Percentiles rank a stretch among this genome's conserved stretches.
Conservation (phyloP, 352 stramenopile species). For the Phytophthora vignae region DNA sequence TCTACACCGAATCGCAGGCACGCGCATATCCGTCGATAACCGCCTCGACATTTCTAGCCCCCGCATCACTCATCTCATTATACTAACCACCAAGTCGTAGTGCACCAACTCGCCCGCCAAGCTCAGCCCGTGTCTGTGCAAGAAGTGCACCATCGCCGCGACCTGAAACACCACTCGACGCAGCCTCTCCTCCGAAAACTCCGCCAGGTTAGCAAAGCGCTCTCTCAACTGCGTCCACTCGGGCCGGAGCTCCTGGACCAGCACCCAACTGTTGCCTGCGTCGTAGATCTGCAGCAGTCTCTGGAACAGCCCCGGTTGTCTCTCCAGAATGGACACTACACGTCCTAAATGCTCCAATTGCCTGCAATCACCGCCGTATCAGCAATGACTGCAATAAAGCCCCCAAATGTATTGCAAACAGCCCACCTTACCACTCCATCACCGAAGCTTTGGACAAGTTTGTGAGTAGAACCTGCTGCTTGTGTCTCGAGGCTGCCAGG, state of each 20-base stretch:
- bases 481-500: slow-evolving; percentile 24
- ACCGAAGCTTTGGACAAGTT: slow-evolving; percentile 47
- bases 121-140: slow-evolving; percentile 62
- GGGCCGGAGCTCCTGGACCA: slow-evolving; percentile 56
- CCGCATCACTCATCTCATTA: not conserved
- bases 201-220: slow-evolving; percentile 22
- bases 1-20: slow-evolving; percentile 31
- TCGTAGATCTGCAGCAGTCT: slow-evolving; percentile 60
- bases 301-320: slow-evolving; percentile 51
- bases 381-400: not conserved
- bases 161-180: slow-evolving; percentile 61
- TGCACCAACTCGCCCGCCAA: slow-evolving; percentile 57
- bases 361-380: slow-evolving; percentile 12
- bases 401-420: slow-evolving; percentile 1
- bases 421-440: slow-evolving; percentile 41
- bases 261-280: slow-evolving; percentile 57
- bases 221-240: slow-evolving; percentile 44
- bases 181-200: slow-evolving; percentile 56
- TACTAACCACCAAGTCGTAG: slow-evolving; percentile 59
- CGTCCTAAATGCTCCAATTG: slow-evolving; percentile 59
- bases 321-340: slow-evolving; percentile 43
- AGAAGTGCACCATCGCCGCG: slow-evolving; percentile 61
- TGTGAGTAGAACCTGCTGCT: slow-evolving; percentile 48
- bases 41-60: not conserved
- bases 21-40: slow-evolving; percentile 20